Conservation (phyloP, 139 green algal genomes). For the Chlorella vulgaris region DNA sequence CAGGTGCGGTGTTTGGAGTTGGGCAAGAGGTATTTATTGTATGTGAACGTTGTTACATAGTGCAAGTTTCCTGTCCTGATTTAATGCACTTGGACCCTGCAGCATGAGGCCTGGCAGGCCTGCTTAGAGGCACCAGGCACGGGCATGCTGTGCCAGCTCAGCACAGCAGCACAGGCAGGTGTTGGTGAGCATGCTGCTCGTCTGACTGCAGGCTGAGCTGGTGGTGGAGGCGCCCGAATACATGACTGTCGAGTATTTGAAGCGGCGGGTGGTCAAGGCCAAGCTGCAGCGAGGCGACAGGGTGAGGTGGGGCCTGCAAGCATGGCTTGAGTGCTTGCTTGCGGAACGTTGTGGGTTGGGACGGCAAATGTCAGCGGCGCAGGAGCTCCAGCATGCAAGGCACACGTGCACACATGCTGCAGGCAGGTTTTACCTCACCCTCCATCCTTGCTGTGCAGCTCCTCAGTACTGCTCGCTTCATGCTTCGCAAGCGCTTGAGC, state of each 20-base stretch:
- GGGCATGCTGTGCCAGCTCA: too few species aligned
- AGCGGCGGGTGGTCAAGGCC: slow-evolving; percentile 36
- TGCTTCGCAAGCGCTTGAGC: slow-evolving; percentile 8
- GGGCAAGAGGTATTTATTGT: not conserved
- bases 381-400: too few species aligned
- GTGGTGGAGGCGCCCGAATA: slow-evolving; percentile 40
- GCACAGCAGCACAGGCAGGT: too few species aligned
- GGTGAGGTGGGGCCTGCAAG: not conserved
- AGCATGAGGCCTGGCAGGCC: too few species aligned
- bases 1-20: slow-evolving; percentile 4
- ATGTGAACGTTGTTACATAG: too few species aligned
- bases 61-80: too few species aligned
- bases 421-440: not conserved
- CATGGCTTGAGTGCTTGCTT: not conserved
- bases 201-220: slow-evolving; percentile 2
- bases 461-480: slow-evolving; percentile 16
- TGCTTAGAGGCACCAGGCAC: too few species aligned
- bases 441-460: not conserved
- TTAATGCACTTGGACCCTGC: too few species aligned
- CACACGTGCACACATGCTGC: not conserved
- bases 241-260: slow-evolving; percentile 42
- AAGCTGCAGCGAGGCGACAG: slow-evolving; percentile 33
- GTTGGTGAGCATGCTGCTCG: too few species aligned
- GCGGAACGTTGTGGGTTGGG: too few species aligned
- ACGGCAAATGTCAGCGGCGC: too few species aligned